Evolutionary conservation across 1,284 basidiomycete species (phyloP), one percentile per base, ranked within the genome.

Genomic region (Dichomitus squalens): DNA sequence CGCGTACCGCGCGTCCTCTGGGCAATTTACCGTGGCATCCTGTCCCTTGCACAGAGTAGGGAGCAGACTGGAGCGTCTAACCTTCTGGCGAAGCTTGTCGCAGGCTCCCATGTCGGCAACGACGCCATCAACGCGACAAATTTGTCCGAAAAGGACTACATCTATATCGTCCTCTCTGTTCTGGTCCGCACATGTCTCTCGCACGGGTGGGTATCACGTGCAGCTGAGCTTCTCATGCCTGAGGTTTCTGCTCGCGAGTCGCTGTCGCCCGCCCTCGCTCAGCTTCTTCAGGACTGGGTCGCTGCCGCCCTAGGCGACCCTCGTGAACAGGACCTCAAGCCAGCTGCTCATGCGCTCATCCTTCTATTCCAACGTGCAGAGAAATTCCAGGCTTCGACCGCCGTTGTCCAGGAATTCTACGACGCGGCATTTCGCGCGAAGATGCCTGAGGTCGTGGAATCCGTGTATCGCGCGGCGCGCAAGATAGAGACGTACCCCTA

Each of bases 201-300:
- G 60, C 84, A 81, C 78, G 72, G 77, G 35, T 84, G 79, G 79
- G 68, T 73, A 48, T 56, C 65, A 31, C 70, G 77, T 36, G 80
- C 80, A 0, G 68, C 72, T 7, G 63, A 61, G 12, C 67, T 82
- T 35, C 66, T 83, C 25, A 23, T 59, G 18, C 33, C 52, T 3
- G 57, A 47, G 18, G 57, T 63, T 7, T 39, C 55, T 12, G 36
- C 46, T n/a, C 43, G 41, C 25, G 3, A 52, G 20, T n/a, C 12
- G 9, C 39, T 63, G 36, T 57, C 58, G 3, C 50, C 21, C 6
- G 49, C 59, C 2, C 29, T 69, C 34, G 58, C 49, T 8, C 41
- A 52, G 18, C 57, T 64, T 9, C 38, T 59, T 2, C 44, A 60
- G 35, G 52, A 63, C 23, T 64, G 66, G 48, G 31, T 66, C 21